phyloP scores from a whole-genome alignment of 1,284 basidiomycete genomes.

The Ceratobasidium sp. region DNA sequence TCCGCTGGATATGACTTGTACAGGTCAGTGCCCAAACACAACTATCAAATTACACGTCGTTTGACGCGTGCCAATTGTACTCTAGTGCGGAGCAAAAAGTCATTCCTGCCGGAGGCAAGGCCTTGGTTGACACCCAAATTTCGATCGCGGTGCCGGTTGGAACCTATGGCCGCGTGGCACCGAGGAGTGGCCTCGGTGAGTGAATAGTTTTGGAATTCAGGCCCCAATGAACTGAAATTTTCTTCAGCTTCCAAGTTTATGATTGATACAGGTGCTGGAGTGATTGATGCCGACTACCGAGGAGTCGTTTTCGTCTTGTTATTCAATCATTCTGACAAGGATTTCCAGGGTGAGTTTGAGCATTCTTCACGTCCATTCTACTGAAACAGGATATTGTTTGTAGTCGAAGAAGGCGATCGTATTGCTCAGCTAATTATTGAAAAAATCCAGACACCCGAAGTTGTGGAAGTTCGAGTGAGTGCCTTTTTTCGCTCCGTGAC shows the following conservation, averaged over 20 bases:
- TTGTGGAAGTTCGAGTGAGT: constrained; percentile 82
- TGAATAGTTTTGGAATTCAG: constrained; percentile 28
- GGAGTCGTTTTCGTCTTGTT: constrained; percentile 91
- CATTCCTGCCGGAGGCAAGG: constrained; percentile 85
- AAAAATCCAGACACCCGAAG: constrained; percentile 82
- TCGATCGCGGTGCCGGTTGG: constrained; percentile 90
- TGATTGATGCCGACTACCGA: constrained; percentile 95
- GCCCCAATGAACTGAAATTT: neutral
- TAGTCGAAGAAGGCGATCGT: constrained; percentile 89
- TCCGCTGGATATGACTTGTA: constrained; percentile 96
- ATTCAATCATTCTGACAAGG: constrained; percentile 88
- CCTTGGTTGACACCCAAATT: constrained; percentile 86
- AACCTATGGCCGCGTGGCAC: constrained; percentile 95
- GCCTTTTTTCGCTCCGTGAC: constrained; percentile 26
- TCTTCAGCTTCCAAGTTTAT: constrained; percentile 89
- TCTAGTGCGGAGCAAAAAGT: constrained; percentile 72
- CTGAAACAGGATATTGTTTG: neutral
- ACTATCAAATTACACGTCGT: neutral
- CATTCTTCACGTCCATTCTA: neutral
- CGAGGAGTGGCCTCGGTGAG: constrained; percentile 89
- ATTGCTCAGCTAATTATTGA: constrained; percentile 95
- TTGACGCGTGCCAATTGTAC: constrained; percentile 6
- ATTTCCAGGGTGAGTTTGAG: constrained; percentile 74
- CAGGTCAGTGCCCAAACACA: constrained; percentile 58
- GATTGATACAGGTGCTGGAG: constrained; percentile 96